phyloP scores from a whole-genome alignment of 805 yeast species.

The Suhomyces prunicola region DNA sequence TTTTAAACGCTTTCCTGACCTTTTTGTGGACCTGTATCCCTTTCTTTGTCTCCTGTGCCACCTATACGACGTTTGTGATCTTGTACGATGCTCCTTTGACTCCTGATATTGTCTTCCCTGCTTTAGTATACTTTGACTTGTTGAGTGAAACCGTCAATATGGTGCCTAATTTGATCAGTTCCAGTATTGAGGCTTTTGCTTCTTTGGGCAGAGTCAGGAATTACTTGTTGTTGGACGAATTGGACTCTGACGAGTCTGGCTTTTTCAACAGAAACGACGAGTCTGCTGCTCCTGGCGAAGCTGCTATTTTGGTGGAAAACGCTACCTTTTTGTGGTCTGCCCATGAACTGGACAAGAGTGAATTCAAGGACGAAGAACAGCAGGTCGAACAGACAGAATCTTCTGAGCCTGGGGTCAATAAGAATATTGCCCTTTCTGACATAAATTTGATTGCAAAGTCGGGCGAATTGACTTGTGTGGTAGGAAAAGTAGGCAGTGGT shows the following conservation, averaged over 20 bases:
- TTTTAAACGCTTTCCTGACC: conserved; percentile 28
- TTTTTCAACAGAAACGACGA: conserved; percentile 8
- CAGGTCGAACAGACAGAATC: conserved; percentile 10
- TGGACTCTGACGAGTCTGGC: conserved; percentile 22
- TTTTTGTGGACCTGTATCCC: conserved; percentile 41
- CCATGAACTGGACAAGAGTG: conserved; percentile 6
- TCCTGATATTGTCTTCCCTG: conserved; percentile 40
- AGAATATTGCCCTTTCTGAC: conserved; percentile 27
- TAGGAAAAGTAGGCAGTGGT: conserved; percentile 42
- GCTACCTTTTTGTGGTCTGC: conserved; percentile 35
- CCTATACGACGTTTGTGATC: conserved; percentile 27
- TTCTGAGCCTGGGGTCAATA: conserved; percentile 8
- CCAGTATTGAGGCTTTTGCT: conserved; percentile 28
- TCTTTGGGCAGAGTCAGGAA: conserved; percentile 32
- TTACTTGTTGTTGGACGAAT: conserved; percentile 33
- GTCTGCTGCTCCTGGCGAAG: conserved; percentile 17
- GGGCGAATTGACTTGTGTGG: conserved; percentile 39
- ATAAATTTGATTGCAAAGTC: conserved; percentile 31
- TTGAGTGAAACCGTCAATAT: conserved; percentile 33
- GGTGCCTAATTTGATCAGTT: conserved; percentile 30
- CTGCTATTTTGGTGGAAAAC: conserved; percentile 22
- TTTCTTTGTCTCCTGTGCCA: conserved; percentile 32
- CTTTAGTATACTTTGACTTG: conserved; percentile 35
- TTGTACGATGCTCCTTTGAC: conserved; percentile 24
- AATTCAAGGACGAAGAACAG: conserved; percentile 16